Evolutionary conservation across 1,284 basidiomycete genomes (phyloP), one percentile per base, ranked within the genome.

Genomic region (Ustilago nuda): DNA sequence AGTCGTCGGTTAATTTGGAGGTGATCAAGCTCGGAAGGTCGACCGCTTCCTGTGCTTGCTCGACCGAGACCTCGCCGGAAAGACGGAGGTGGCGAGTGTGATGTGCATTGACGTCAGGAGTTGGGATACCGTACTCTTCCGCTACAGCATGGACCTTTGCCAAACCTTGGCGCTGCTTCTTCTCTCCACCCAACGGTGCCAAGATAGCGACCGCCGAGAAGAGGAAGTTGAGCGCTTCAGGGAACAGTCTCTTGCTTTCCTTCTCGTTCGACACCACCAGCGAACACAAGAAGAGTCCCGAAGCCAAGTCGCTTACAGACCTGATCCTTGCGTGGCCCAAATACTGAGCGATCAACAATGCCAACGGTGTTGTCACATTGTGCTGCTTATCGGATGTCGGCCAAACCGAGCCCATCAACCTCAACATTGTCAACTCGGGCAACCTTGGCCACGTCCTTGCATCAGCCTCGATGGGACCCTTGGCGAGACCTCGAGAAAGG

Each of bases 371-470:
- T 27, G 93, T 88, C 55, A 99, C 94, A 0, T 92, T 90, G 85
- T 99, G 95, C 64, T 92, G 92, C 86, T 95, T 90, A 87, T 99
- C 97, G 84, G 94, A 96, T 0, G 95, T 95, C 1, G 95, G 93
- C 95, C 95, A 99, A 23, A 94, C 88, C 5, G 90, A 87, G 4
- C 94, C 94, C 58, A 93, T 90, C 41, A 95, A 86, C 36, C 95
- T 91, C 30, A 99, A 88, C 8, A 99, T 87, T 0, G 90, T 89
- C 39, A 99, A 88, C 85, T 99, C 97, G 4, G 94, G 88, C 1
- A 91, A 85, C 4, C 92, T 91, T 1, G 97, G 97, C 91, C 94
- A 97, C 0, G 94, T 98, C 86, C 91, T 92, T 1, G 93, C 89
- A 4, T 90, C 88, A 0, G 86, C 86, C 27, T 90, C 88, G 13